A percentile compares a stretch with the other conserved stretches of the same genome.
phyloP scores from a whole-genome alignment of 2,329 filamentous ascomycete genomes.

The Colletotrichum costaricense region DNA sequence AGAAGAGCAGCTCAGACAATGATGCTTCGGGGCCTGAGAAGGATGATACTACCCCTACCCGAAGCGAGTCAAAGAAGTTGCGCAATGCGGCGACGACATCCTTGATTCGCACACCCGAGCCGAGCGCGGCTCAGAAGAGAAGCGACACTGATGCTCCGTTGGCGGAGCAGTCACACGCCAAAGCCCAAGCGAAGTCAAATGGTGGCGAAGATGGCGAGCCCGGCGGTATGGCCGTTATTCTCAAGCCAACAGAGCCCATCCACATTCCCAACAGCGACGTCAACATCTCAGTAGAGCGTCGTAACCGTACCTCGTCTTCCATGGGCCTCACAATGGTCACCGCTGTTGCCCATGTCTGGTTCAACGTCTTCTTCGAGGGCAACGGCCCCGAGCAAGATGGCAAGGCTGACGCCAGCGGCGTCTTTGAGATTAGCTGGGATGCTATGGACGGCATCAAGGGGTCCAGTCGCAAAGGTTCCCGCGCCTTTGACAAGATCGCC shows the following conservation, averaged over 20 bases:
- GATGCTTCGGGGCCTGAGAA: conserved; percentile 8
- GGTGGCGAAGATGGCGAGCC: conserved; percentile 49
- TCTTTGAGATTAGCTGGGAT: conserved; percentile 70
- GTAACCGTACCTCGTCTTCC: conserved; percentile 80
- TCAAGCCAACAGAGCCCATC: conserved; percentile 77
- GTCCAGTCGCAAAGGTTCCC: conserved; percentile 81
- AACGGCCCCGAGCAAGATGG: conserved; percentile 76
- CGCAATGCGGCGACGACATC: conserved; percentile 45
- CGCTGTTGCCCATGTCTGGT: conserved; percentile 94
- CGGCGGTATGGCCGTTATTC: conserved; percentile 80
- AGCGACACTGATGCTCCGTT: conserved; percentile 20
- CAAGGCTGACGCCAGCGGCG: conserved; percentile 72
- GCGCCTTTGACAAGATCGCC: conserved; percentile 83
- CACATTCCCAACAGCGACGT: conserved; percentile 85
- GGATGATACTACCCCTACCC: conserved; percentile 22
- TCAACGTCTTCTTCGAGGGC: conserved; percentile 94
- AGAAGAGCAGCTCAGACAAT: conserved; percentile 18
- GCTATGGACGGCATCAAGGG: conserved; percentile 96
- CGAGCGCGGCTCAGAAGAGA: conserved; percentile 8
- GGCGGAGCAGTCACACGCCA: conserved; percentile 3
- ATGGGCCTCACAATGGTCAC: conserved; percentile 92
- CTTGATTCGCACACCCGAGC: conserved; percentile 42
- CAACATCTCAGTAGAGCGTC: conserved; percentile 89
- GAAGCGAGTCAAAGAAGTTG: conserved; percentile 37
- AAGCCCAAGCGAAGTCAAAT: conserved; percentile 16